phyloP scores from a whole-genome alignment of 148 eudicot genomes.

The Euryodendron excelsum region DNA sequence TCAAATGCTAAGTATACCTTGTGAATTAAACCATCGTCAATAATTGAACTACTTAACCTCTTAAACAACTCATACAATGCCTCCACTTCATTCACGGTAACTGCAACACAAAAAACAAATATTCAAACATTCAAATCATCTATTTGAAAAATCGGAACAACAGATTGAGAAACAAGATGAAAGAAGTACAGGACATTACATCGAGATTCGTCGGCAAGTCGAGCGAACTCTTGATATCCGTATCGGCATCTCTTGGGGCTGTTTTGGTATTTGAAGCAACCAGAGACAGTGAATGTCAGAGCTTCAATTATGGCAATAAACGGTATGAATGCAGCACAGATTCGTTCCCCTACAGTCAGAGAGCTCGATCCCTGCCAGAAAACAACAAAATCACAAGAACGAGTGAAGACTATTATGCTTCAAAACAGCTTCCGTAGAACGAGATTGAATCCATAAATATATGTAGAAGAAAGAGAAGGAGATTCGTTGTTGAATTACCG shows the following conservation, averaged over 20 bases:
- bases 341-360: slow-evolving; percentile 37
- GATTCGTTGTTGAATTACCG: slow-evolving; percentile 6
- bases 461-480: background rate
- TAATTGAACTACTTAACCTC: slow-evolving; percentile 80
- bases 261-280: slow-evolving; percentile 32
- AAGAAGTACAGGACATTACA: slow-evolving; percentile 27
- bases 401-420: background rate
- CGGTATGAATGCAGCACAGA: slow-evolving; percentile 49
- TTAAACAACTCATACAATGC: slow-evolving; percentile 81
- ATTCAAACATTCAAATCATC: background rate
- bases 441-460: background rate
- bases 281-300: slow-evolving; percentile 29
- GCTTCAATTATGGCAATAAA: slow-evolving; percentile 45
- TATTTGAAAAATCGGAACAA: background rate
- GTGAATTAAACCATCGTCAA: slow-evolving; percentile 85
- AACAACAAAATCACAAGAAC: background rate
- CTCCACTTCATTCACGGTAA: slow-evolving; percentile 83
- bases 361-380: slow-evolving; percentile 39
- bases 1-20: slow-evolving; percentile 45
- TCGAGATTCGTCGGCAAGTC: slow-evolving; percentile 48
- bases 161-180: background rate
- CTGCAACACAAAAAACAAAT: slow-evolving; percentile 37
- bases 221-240: slow-evolving; percentile 27
- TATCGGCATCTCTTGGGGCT: slow-evolving; percentile 9
- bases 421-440: background rate